Evolutionary conservation across 176 grass and related monocot genomes (phyloP), one percentile per base, ranked within the genome.

Genomic region (Carex kokanica): DNA sequence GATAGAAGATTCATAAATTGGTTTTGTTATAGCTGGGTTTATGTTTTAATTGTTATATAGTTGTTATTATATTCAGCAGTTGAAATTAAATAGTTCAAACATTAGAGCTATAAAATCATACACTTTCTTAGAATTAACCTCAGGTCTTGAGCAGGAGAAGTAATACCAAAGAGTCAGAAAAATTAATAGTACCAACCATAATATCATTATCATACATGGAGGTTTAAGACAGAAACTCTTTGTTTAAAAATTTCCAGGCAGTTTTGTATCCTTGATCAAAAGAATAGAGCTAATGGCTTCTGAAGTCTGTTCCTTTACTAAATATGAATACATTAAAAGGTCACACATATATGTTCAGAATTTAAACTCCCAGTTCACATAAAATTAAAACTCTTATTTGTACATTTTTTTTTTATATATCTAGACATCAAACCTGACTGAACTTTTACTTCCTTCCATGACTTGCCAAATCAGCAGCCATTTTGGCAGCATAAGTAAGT

Each of bases 401-500:
- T 29, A 75, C 5, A 29, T 17, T 47, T 74, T 51, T 74, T 20
- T 66, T 66, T 64, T 63, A 23, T 21, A 81, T 63, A 15, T 21
- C 29, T 60, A 80, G 59, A 63, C 57, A 81, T 45, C 56, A 81
- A 43, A 62, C 38, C 56, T 15, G 38, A 63, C 31, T 80, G 61
- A 63, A 73, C 89, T 80, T 91, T 34, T 75, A 87, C 64, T 91
- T 89, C 5, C 82, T 88, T 64, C 96, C 93, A 73, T 95, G 88
- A 78, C 86, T 71, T 32, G 93, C 96, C 83, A 95, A 85, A 67
- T 99, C 85, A 80, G 83, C 89, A 6, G 96, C 93, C 3, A 60
- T 88, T 74, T 99, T 89, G 13, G 96, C 86, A 63, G 96, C 96
- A 55, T 53, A 87, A 49, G 1, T 55, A 66, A 99, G 91, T 85